Evolutionary conservation across 192 early-diverging fungal genomes (phyloP), one percentile per base, ranked within the genome.

Genomic region (Obelidium mucronatum): DNA sequence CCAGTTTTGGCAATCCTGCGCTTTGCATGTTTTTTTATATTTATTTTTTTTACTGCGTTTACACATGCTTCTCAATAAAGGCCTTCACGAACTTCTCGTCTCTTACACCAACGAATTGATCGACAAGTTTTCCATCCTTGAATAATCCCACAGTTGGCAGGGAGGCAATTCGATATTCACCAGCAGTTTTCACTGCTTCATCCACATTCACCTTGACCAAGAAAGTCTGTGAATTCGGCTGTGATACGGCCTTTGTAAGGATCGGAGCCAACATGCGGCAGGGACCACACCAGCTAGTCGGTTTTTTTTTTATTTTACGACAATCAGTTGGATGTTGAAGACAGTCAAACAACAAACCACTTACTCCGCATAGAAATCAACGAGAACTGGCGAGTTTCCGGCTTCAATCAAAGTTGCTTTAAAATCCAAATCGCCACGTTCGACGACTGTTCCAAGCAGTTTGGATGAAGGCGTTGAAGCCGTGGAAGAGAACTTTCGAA

Each of bases 181-280:
- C 56, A 2, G 93, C 91, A 65, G 90, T 75, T 3, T 85, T 63
- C n/a, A 79, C 78, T 48, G 84, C 79, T 40, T 91, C 84, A 75
- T 96, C 95, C 36, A 93, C 87, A 73, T 96, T 82, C 63, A 96
- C 79, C 71, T 93, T 93, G 58, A 92, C 89, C 63, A 96, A 77
- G 8, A 90, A 87, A 0, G 91, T 88, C 42, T 88, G 86, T n/a
- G 86, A 88, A 51, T 91, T 83, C 22, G 42, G 48, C 24, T 82
- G 83, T 15, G 80, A 76, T 22, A 95, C 92, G 4, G 85, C 84
- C 48, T 90, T 87, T 6, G 86, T 78, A 28, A 96, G 79, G 28
- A 91, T 76, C 24, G 94, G 94, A 6, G 87, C 90, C 5, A 96
- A 79, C 78, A 93, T 80, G 44, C 88, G 89, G 83, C 95, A 96